Evolutionary conservation across 306 rosid genomes (phyloP), one percentile per base, ranked within the genome.

Genomic region (Begonia fuchsioides): DNA sequence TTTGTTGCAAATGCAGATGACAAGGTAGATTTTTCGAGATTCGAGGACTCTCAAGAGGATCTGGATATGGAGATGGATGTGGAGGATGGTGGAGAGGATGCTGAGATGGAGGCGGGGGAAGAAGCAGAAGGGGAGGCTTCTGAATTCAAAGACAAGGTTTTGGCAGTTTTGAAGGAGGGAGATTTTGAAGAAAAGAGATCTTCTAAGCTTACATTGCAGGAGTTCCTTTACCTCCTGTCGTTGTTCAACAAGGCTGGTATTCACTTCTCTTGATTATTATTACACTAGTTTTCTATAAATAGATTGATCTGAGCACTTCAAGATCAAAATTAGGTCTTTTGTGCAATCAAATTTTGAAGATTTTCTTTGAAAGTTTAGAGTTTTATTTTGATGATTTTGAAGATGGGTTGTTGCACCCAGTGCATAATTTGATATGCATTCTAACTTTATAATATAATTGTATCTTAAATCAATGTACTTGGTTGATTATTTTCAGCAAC

Each of bases 131-230:
- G 62, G 38, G 82, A 47, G 55, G 56, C 67, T 58, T 81, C 97
- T n/a, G 93, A 90, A 55, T 84, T 84, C 64, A 84, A 90, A 66
- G 49, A 54, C 17, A 84, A 74, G 75, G 90, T 90, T n/a, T 54
- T 81, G 61, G 60, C 47, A 7, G 93, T 90, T 54, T 53, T 81
- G 32, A 84, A 70, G 62, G 93, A 84, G 55, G 81, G 83, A 47
- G 90, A 74, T 74, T 88, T 78, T 32, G 95, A 81, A 71, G 93
- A 82, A 11, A 78, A 90, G 66, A 81, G 95, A 57, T 79, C 97
- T 0, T 90, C 97, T 44, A 90, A 90, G 67, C 80, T 90, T 61
- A 67, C 79, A 3, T 58, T 90, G 38, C 86, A 82, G 20, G 95
- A 84, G 63, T 84, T 90, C 55, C 53, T 78, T 15, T 79, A 79